These are phyloP conservation scores for Capronia epimyces DNA, from an alignment of 2,329 filamentous ascomycete genomes.

Conservation along the genomic window DNA sequence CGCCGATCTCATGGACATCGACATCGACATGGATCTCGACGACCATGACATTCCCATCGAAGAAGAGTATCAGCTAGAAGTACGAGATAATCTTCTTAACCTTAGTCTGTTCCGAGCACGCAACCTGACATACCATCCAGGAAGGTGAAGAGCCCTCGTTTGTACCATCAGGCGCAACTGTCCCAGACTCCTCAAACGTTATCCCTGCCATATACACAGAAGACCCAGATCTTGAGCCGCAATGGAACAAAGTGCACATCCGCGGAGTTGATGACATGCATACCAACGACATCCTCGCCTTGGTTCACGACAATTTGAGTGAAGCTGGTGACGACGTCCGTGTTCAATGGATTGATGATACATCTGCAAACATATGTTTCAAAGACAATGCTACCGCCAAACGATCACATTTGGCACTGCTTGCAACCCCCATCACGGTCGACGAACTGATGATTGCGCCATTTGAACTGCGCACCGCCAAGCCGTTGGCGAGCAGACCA, in stretches of 20 bases:
- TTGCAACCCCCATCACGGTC: conserved; percentile 33
- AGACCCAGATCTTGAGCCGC: conserved; percentile 27
- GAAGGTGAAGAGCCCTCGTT: conserved; percentile 30
- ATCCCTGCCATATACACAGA: conserved; percentile 29
- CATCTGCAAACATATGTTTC: conserved; percentile 81
- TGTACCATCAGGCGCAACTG: conserved; percentile 17
- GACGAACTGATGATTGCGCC: conserved; percentile 47
- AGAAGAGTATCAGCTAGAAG: conserved; percentile 28
- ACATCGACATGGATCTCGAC: conserved; percentile 30
- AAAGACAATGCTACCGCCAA: conserved; percentile 49
- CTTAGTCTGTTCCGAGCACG: not conserved
- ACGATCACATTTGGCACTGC: conserved; percentile 50
- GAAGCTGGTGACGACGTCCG: conserved; percentile 46
- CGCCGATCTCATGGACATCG: conserved; percentile 29
- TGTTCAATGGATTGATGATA: conserved; percentile 93
- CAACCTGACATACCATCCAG: conserved; percentile 21
- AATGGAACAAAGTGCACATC: conserved; percentile 67
- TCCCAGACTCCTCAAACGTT: conserved; percentile 15
- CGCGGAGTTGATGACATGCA: conserved; percentile 76
- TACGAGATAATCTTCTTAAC: conserved; percentile 13
- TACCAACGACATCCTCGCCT: conserved; percentile 71
- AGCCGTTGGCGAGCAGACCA: conserved; percentile 61
- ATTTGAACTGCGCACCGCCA: conserved; percentile 64
- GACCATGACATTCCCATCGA: conserved; percentile 23
- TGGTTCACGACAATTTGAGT: conserved; percentile 63